Evolutionary conservation across 2,329 filamentous ascomycete genomes (phyloP).

Genomic region (Apiospora koreana): DNA sequence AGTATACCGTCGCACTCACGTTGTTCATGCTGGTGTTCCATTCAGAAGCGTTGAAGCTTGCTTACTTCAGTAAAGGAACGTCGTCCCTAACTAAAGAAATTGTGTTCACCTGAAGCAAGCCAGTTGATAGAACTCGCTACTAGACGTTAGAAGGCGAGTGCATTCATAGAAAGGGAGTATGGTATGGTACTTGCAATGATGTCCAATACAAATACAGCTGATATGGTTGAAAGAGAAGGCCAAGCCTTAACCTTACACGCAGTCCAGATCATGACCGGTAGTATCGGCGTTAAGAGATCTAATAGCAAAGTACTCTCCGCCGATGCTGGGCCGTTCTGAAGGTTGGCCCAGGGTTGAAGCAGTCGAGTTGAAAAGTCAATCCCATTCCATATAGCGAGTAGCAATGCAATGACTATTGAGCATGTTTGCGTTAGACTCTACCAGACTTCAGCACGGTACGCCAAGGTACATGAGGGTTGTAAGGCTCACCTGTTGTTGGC

Average conservation of each 20-base stretch:
- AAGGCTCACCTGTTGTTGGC: not conserved
- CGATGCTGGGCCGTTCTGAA: not conserved
- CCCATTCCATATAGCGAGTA: conserved; percentile 10
- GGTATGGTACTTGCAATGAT: not conserved
- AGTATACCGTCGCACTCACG: not conserved
- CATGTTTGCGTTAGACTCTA: not conserved
- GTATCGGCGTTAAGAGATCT: conserved; percentile 1
- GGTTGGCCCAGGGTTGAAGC: conserved; percentile 13
- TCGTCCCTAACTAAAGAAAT: not conserved
- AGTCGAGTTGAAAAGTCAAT: conserved; percentile 11
- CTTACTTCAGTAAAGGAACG: not conserved
- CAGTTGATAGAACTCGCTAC: not conserved
- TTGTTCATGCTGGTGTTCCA: not conserved
- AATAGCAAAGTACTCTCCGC: conserved; percentile 7
- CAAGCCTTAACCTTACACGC: not conserved
- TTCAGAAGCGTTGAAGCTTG: not conserved
- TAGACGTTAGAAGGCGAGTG: not conserved
- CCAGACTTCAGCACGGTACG: too few species aligned
- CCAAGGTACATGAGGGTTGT: not conserved
- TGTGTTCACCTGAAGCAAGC: not conserved
- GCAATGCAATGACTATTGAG: not conserved
- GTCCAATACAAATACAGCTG: not conserved
- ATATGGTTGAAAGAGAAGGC: conserved; percentile 6
- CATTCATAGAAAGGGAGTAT: not conserved
- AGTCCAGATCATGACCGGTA: not conserved